phyloP scores from a whole-genome alignment of 305 asterid genomes.

The Salvia sclarea region DNA sequence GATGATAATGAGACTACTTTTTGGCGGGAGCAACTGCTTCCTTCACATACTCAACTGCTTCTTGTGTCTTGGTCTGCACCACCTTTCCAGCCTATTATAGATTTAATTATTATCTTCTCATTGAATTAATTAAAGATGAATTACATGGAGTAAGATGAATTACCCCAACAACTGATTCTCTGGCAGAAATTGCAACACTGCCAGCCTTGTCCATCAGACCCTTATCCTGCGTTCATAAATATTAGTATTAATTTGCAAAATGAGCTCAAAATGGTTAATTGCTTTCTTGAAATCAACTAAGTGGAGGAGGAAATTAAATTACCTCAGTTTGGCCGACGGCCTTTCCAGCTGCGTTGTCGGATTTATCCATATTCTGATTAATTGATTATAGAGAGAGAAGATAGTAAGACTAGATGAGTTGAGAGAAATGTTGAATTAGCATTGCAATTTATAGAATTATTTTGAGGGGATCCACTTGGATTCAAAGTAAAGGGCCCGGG shows the following conservation, averaged over 20 bases:
- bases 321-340: slow-evolving; percentile 55
- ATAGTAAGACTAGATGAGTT: too few relatives aligned
- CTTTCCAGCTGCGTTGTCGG: slow-evolving; percentile 54
- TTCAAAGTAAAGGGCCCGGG: too few relatives aligned
- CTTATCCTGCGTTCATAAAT: too few relatives aligned
- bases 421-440: background rate
- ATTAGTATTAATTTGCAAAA: too few relatives aligned
- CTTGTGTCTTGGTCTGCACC: slow-evolving; percentile 52
- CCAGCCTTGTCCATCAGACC: slow-evolving; percentile 49
- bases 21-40: slow-evolving; percentile 39
- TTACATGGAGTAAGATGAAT: too few relatives aligned
- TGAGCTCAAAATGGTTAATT: too few relatives aligned
- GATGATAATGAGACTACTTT: too few relatives aligned
- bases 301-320: background rate
- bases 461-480: background rate
- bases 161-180: slow-evolving; percentile 27
- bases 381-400: too few relatives aligned
- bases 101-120: too few relatives aligned
- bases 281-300: too few relatives aligned
- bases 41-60: slow-evolving; percentile 67
- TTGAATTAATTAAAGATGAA: too few relatives aligned
- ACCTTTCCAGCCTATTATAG: slow-evolving; percentile 55
- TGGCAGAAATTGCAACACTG: slow-evolving; percentile 44
- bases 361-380: slow-evolving; percentile 46
- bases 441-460: slow-evolving; percentile 34